Evolutionary conservation across 116 monocot genomes (phyloP).

Genomic region (Cymodocea nodosa): DNA sequence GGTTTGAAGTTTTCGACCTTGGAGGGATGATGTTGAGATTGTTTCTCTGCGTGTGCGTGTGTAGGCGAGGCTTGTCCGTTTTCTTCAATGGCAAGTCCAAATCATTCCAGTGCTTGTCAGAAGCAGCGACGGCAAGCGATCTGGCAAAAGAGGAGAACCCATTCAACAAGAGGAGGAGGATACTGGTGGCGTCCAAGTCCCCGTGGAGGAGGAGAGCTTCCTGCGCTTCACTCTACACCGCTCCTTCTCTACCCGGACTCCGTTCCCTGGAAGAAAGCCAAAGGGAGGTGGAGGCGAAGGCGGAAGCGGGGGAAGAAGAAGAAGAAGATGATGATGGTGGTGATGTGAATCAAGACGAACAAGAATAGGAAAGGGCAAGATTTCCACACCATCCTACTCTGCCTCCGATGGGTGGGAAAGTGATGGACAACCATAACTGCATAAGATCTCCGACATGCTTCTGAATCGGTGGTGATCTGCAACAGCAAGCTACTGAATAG

Average conservation of each 20-base stretch:
- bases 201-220: constrained; percentile 27
- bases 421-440: background rate
- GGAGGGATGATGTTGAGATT: background rate
- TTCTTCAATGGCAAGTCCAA: constrained; percentile 47
- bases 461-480: too few relatives aligned
- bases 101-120: constrained; percentile 35
- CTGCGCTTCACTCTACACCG: constrained; percentile 15
- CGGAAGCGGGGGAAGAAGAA: background rate
- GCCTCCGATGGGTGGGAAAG: background rate
- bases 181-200: constrained; percentile 18
- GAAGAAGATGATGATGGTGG: background rate
- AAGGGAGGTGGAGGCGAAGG: constrained; percentile 8
- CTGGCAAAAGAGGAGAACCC: constrained; percentile 50
- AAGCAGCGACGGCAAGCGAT: constrained; percentile 16
- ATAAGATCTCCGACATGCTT: constrained; percentile 3
- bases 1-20: background rate
- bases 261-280: constrained; percentile 4
- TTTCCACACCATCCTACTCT: too few relatives aligned
- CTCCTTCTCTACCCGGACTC: constrained; percentile 1
- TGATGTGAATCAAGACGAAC: too few relatives aligned
- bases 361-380: background rate
- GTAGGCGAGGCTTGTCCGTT: constrained; percentile 38
- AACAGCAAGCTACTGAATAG: too few relatives aligned
- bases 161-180: constrained; percentile 44
- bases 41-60: background rate